Conservation (phyloP, 768 basidiomycete genomes). For the Lentinula edodes region DNA sequence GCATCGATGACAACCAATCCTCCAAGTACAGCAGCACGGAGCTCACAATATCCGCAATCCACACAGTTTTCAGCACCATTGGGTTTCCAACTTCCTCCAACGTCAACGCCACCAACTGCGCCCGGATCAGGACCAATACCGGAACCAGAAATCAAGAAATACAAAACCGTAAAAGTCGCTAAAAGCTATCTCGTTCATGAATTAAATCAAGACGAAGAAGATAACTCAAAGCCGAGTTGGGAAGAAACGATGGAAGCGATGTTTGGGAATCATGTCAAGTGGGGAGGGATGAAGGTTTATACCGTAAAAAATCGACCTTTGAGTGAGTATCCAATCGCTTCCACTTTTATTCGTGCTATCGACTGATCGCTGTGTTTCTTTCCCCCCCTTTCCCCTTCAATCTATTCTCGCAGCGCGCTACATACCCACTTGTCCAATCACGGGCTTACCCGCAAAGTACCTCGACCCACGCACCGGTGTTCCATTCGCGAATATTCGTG, state of each 20-base stretch:
- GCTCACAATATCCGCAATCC: constrained; percentile 10
- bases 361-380: neutral
- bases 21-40: constrained; percentile 19
- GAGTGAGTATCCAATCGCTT: constrained; percentile 31
- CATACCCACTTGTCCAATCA: constrained; percentile 65
- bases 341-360: neutral
- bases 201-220: constrained; percentile 11
- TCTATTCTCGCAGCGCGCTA: constrained; percentile 48
- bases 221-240: constrained; percentile 48
- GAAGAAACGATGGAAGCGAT: constrained; percentile 72
- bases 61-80: constrained; percentile 4
- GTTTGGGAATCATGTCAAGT: constrained; percentile 82
- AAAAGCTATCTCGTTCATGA: constrained; percentile 76
- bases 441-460: constrained; percentile 73
- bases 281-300: constrained; percentile 60
- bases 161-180: constrained; percentile 38
- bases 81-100: neutral
- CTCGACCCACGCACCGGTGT: constrained; percentile 74
- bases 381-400: neutral
- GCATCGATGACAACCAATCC: neutral
- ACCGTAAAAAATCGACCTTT: constrained; percentile 60
- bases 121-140: neutral
- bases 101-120: neutral
- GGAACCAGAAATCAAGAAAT: neutral
- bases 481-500: constrained; percentile 68